Conservation (phyloP, 495 filamentous ascomycete species). For the Aspergillus hancockii region DNA sequence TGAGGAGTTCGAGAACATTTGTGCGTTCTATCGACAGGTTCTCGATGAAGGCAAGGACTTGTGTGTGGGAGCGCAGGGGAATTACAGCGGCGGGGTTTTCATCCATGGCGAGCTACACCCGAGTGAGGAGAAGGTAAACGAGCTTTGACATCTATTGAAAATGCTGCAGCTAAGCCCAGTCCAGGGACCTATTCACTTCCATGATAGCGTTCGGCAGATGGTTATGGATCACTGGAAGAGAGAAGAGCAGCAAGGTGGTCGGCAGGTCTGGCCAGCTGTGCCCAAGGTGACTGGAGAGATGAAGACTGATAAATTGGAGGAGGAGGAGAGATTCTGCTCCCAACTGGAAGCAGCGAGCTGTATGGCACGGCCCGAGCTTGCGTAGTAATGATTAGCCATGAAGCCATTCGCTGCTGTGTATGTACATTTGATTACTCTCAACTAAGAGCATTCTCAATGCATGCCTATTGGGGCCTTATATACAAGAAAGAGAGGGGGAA, state of each 20-base stretch:
- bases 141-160: no score
- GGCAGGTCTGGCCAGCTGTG: slow-evolving; percentile 43
- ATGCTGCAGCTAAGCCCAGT: neutral
- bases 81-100: slow-evolving; percentile 48
- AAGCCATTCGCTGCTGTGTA: no score
- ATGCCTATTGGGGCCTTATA: no score
- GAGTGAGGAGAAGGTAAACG: slow-evolving; percentile 41
- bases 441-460: no score
- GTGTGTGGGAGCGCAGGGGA: slow-evolving; percentile 47
- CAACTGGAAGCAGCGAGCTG: slow-evolving; percentile 28
- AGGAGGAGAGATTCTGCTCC: slow-evolving; percentile 32
- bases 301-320: slow-evolving; percentile 19
- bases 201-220: slow-evolving; percentile 38
- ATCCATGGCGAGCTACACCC: slow-evolving; percentile 54
- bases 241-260: slow-evolving; percentile 35
- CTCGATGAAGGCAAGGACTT: slow-evolving; percentile 50
- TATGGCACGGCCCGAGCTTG: slow-evolving; percentile 22
- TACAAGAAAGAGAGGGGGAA: no score
- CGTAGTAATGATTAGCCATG: slow-evolving; percentile 18
- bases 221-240: slow-evolving; percentile 38
- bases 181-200: slow-evolving; percentile 45
- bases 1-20: slow-evolving; percentile 46
- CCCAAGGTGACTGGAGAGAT: slow-evolving; percentile 3
- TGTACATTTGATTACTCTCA: no score
- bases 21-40: slow-evolving; percentile 45